Percentiles rank a stretch among this genome's conserved stretches.
These are phyloP conservation scores for Inga laurina DNA, from an alignment of 306 rosid genomes.

Conservation along the genomic window DNA sequence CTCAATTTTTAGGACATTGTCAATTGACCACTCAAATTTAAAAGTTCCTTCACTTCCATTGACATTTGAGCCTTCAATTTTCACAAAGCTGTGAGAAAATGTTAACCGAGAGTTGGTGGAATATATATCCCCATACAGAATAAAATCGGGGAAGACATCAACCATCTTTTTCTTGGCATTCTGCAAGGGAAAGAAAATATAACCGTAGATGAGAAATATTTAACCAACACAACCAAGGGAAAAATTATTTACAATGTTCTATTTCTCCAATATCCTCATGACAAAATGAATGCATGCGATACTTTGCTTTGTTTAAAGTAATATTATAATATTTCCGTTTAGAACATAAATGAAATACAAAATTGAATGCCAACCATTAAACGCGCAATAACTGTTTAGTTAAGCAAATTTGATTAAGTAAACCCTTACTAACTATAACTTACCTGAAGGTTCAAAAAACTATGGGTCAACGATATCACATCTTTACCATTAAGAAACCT, in stretches of 20 bases:
- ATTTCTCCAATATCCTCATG: not conserved
- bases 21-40: constrained; percentile 51
- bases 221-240: not conserved
- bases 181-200: constrained; percentile 44
- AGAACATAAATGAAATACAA: constrained; percentile 5
- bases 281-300: constrained; percentile 12
- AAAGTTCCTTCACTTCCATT: constrained; percentile 42
- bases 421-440: constrained; percentile 5
- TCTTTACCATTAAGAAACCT: not conserved
- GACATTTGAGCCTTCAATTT: constrained; percentile 45
- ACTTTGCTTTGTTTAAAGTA: not conserved
- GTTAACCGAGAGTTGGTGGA: constrained; percentile 43
- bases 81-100: constrained; percentile 54
- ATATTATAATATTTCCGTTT: not conserved
- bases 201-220: constrained; percentile 4
- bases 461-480: not conserved
- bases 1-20: constrained; percentile 51
- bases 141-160: constrained; percentile 50
- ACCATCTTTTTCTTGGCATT: constrained; percentile 41
- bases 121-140: constrained; percentile 45
- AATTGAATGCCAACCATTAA: constrained; percentile 14
- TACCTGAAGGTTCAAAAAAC: not conserved
- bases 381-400: constrained; percentile 12
- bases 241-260: not conserved
- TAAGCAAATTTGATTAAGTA: constrained; percentile 13